Base-by-base conservation (phyloP, 169 alveolate species). In the Perkinsus olseni region DNA sequence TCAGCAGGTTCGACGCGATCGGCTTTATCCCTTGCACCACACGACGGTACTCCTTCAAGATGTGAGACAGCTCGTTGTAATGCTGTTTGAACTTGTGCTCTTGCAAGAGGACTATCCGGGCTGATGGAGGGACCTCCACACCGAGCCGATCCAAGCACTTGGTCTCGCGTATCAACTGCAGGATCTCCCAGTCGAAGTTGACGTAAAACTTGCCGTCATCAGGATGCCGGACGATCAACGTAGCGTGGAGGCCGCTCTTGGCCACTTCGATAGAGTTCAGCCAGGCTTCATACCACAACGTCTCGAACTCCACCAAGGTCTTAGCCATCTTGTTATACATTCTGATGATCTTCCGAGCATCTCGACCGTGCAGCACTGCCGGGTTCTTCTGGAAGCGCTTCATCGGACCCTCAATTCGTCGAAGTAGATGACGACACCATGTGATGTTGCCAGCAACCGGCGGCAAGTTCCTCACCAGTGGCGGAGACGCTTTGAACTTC, bases 121-220 rank as follows among this genome's bases (percentile, higher is more conserved):
- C 99, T 92, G 98, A 96, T 93, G 97, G 99, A 39, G 99, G 99
- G 74, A 98, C 97, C 94, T 97, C 99, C 92, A 98, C 96, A 34
- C 98, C 98, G 96, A 97, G 96, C 96, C 99, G 97, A 93, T 97
- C 98, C 74, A 98, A 95, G 94, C 98, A 97, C 94, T 97, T 98
- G 91, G 99, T 98, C 96, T 98, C 99, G 92, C 99, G 96, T 91
- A 98, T 98, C 92, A 98, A 94, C 96, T 98, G 98, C 36, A 98
- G 96, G 91, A 98, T 97, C 95, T 98, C 98, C 92, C 96, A 93
- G 94, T 97, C 99, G 92, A 98, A 97, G 95, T 98, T 98, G 45
- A 98, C 99, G 94, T 97, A 97, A 38, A 98, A 96, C 92, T 98
- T 96, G 91, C 97, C 96, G 94, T 97, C 97, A 92, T 96, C 98